phyloP scores from a whole-genome alignment of 2,329 filamentous ascomycete genomes.

The Laburnicola sp. region DNA sequence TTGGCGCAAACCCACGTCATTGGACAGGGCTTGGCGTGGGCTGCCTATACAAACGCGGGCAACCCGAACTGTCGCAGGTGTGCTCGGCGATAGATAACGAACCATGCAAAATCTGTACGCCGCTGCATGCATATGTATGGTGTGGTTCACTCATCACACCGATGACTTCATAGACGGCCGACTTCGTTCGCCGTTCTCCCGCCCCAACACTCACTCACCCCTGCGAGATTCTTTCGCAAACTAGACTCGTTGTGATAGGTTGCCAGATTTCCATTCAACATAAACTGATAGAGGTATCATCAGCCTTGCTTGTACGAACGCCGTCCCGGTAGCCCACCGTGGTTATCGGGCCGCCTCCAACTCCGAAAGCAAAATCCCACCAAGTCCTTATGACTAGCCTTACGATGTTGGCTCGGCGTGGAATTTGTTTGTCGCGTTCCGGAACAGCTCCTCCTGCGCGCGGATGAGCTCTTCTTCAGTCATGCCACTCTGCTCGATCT shows the following conservation, averaged over 20 bases:
- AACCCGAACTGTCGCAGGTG: no score
- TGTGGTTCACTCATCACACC: neutral
- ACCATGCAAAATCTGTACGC: neutral
- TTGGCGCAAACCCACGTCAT: slow-evolving; percentile 27
- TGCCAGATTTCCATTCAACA: neutral
- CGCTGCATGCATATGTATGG: slow-evolving; percentile 1
- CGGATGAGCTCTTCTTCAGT: slow-evolving; percentile 86
- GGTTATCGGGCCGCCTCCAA: slow-evolving; percentile 29
- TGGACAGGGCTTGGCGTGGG: slow-evolving; percentile 5
- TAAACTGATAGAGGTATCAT: slow-evolving; percentile 2
- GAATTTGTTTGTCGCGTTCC: slow-evolving; percentile 74
- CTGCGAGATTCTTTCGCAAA: no score
- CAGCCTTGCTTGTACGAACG: slow-evolving; percentile 5
- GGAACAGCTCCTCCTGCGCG: slow-evolving; percentile 90
- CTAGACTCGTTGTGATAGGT: neutral
- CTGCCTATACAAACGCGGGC: slow-evolving; percentile 1
- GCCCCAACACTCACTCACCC: no score
- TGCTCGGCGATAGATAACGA: slow-evolving; percentile 2
- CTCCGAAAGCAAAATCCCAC: slow-evolving; percentile 16
- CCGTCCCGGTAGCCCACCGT: slow-evolving; percentile 4
- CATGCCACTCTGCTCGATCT: slow-evolving; percentile 92
- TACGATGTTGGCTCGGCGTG: slow-evolving; percentile 54
- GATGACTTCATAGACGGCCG: slow-evolving; percentile 1
- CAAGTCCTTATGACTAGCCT: slow-evolving; percentile 6
- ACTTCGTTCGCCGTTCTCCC: no score